Percentiles rank a stretch among this genome's conserved stretches.
Conservation (phyloP, 108 stramenopile genomes). For the Seminavis robusta region DNA sequence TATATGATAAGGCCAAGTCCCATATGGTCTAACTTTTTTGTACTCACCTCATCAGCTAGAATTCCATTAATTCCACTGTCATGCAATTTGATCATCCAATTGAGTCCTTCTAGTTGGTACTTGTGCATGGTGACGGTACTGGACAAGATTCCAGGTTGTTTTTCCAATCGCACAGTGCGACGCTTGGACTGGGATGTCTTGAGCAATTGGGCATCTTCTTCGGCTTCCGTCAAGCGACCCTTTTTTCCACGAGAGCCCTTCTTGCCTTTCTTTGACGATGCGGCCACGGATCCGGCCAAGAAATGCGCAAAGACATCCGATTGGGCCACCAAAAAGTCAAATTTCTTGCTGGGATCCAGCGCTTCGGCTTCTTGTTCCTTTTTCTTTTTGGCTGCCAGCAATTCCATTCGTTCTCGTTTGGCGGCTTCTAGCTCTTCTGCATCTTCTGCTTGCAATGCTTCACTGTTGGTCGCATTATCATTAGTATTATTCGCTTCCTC, state of each 20-base stretch:
- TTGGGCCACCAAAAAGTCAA: conserved; percentile 92
- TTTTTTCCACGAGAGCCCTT: conserved; percentile 61
- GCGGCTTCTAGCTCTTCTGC: conserved; percentile 67
- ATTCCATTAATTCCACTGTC: conserved; percentile 99
- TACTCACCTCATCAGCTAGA: conserved; percentile 97
- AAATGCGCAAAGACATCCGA: conserved; percentile 99
- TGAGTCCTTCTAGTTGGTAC: conserved; percentile 99
- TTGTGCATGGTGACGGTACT: conserved; percentile 88
- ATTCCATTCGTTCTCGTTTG: conserved; percentile 60
- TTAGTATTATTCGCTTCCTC: conserved; percentile 7
- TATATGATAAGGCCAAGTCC: background rate
- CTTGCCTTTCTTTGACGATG: conserved; percentile 25
- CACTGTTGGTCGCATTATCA: conserved; percentile 32
- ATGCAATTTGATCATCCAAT: conserved; percentile 99
- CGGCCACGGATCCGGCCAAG: conserved; percentile 74
- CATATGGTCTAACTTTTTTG: conserved; percentile 26
- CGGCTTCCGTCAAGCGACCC: conserved; percentile 91
- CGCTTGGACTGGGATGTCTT: conserved; percentile 80
- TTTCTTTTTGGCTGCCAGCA: conserved; percentile 53
- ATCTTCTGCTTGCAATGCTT: conserved; percentile 20
- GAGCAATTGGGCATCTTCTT: conserved; percentile 95
- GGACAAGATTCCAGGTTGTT: conserved; percentile 85
- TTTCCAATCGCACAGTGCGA: conserved; percentile 79
- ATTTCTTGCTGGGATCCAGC: conserved; percentile 38
- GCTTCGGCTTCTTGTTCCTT: conserved; percentile 15